Evolutionary conservation across 1,139 yeast genomes (phyloP), one percentile per base, ranked within the genome.

Genomic region (Yamadazyma mexicana): DNA sequence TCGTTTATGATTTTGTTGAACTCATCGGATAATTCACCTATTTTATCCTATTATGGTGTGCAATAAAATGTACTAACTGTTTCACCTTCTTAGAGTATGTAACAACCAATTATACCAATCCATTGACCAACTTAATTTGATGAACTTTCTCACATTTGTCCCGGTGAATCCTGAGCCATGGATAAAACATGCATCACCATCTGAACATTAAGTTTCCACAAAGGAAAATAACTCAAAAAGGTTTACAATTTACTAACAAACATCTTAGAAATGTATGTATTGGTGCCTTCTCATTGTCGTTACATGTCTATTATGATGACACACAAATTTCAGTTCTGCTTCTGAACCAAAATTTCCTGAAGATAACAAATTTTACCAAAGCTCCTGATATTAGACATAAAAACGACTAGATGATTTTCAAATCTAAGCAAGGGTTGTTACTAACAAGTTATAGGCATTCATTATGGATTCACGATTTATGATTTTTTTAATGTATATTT

Each of bases 171-270:
- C 75, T 73, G 79, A 73, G 62, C 79, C 77, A 66, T 64, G 80
- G 79, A 73, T 75, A 74, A 68, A 62, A 79, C 92, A 84, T 84
- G 94, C 94, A 84, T 83, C 92, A 84, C 94, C 94, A 84, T 82
- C 92, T 84, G 92, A 84, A 44, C 45, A 36, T 42, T 40, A 40
- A 43, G 46, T 39, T n/a, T 20, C 18, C 29, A 14, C 8, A 5
- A 12, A n/a, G 12, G 27, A 24, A 10, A 11, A 11, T n/a, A n/a
- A n/a, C n/a, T n/a, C n/a, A 11, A n/a, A 12, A 12, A 12, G 15
- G 3, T 23, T 17, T 26, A n/a, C 11, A n/a, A 22, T 23, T 32
- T 43, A 47, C 48, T 47, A 43, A 44, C 43, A 18, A 20, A 3
- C 18, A 32, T 33, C 34, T 25, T 16, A 27, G 24, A 35, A 20